phyloP scores from a whole-genome alignment of 2,329 filamentous ascomycete genomes.

The Neurospora sp. region DNA sequence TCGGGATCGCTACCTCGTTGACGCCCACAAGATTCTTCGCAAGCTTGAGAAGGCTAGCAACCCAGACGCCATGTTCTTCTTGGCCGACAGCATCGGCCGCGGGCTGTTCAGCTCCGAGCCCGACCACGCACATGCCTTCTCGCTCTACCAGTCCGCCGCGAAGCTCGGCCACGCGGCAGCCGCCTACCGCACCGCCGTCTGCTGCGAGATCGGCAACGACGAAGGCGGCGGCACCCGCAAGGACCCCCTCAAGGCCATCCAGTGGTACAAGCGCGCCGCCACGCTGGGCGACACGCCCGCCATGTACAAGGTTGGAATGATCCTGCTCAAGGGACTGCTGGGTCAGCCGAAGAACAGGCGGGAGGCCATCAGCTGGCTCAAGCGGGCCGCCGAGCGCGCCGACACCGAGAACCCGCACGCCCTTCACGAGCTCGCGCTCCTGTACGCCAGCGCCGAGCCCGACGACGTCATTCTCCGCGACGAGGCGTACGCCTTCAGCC shows the following conservation, averaged over 20 bases:
- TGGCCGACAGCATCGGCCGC: conserved; percentile 81
- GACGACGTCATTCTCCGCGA: conserved; percentile 72
- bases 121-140: conserved; percentile 88
- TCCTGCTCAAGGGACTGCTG: conserved; percentile 84
- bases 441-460: conserved; percentile 53
- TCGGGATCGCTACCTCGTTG: conserved; percentile 73
- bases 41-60: conserved; percentile 68
- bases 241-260: conserved; percentile 87
- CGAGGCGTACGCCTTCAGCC: conserved; percentile 65
- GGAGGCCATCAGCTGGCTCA: conserved; percentile 86
- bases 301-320: conserved; percentile 99
- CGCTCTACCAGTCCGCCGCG: conserved; percentile 84
- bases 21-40: conserved; percentile 85
- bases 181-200: conserved; percentile 91
- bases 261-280: conserved; percentile 95
- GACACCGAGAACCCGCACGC: conserved; percentile 90
- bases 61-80: conserved; percentile 81
- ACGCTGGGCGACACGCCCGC: conserved; percentile 82
- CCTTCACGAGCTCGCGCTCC: conserved; percentile 71
- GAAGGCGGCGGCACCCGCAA: conserved; percentile 87
- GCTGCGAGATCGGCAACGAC: conserved; percentile 91
- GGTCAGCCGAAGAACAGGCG: conserved; percentile 73
- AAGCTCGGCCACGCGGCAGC: conserved; percentile 79
- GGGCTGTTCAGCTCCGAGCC: conserved; percentile 61
- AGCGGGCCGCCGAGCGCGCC: conserved; percentile 80